Evolutionary conservation across 2,329 filamentous ascomycete species (phyloP).

Genomic region (Diaporthe ampelina): DNA sequence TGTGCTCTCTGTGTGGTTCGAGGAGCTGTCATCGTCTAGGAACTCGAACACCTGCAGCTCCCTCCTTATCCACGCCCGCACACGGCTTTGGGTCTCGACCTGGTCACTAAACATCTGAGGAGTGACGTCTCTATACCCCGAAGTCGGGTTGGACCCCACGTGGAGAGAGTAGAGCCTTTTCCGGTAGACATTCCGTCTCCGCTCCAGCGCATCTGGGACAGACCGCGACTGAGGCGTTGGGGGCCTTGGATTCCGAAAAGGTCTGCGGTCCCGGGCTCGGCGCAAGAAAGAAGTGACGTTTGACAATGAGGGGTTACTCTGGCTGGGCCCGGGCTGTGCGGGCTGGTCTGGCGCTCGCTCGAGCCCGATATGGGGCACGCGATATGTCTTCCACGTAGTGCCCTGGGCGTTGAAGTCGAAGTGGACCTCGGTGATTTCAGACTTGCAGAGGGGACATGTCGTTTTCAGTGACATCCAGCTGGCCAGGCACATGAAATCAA

Average conservation of each 20-base stretch:
- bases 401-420: constrained; percentile 71
- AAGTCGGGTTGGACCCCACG: constrained; percentile 84
- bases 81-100: constrained; percentile 78
- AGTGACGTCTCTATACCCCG: constrained; percentile 80
- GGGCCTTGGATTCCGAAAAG: constrained; percentile 9
- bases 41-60: constrained; percentile 89
- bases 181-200: constrained; percentile 80
- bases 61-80: constrained; percentile 84
- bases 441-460: constrained; percentile 84
- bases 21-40: constrained; percentile 58
- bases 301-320: constrained; percentile 1
- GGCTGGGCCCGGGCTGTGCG: constrained; percentile 35
- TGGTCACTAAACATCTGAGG: constrained; percentile 75
- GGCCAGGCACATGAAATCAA: constrained; percentile 87
- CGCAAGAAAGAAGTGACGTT: constrained; percentile 19
- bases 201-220: constrained; percentile 55
- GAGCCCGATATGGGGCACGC: constrained; percentile 55
- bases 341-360: constrained; percentile 28
- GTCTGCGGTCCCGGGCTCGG: constrained; percentile 24
- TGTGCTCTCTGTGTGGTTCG: constrained; percentile 37
- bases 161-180: constrained; percentile 82
- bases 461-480: constrained; percentile 84
- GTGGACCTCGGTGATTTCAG: constrained; percentile 68
- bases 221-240: neutral
- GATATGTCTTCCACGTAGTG: constrained; percentile 69